These are phyloP conservation scores for Penicillium parvum DNA, from an alignment of 495 filamentous ascomycete genomes.

Conservation along the genomic window DNA sequence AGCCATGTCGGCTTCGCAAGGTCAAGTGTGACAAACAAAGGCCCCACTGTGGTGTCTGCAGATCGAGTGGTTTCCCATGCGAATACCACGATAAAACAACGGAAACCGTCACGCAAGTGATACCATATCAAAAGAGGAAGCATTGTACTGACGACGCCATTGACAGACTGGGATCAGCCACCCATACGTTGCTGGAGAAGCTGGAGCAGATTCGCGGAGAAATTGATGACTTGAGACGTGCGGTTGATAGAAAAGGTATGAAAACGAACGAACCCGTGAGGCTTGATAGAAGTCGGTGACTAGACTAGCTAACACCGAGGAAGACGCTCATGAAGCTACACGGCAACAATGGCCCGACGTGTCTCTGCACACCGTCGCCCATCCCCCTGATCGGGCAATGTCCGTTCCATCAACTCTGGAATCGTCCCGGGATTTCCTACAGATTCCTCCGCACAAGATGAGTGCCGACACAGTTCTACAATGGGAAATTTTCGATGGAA, in stretches of 20 bases:
- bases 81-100: not conserved
- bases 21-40: not conserved
- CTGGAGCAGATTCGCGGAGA: not conserved
- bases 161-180: not conserved
- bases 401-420: not conserved
- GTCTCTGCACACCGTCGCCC: not conserved
- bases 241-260: not conserved
- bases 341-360: too few relatives aligned
- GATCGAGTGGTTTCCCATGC: not conserved
- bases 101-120: not conserved
- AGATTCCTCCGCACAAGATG: conserved; percentile 2
- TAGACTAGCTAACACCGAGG: not conserved
- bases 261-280: not conserved
- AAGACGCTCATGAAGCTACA: not conserved
- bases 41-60: not conserved
- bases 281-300: not conserved
- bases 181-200: not conserved
- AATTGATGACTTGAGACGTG: not conserved
- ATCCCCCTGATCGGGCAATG: not conserved
- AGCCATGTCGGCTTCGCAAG: not conserved
- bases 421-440: conserved; percentile 1
- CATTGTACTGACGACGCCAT: not conserved
- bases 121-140: not conserved
- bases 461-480: conserved; percentile 5
- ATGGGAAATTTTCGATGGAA: conserved; percentile 5